phyloP scores from a whole-genome alignment of 2,329 filamentous ascomycete genomes.

The Stachybotrys chartarum region DNA sequence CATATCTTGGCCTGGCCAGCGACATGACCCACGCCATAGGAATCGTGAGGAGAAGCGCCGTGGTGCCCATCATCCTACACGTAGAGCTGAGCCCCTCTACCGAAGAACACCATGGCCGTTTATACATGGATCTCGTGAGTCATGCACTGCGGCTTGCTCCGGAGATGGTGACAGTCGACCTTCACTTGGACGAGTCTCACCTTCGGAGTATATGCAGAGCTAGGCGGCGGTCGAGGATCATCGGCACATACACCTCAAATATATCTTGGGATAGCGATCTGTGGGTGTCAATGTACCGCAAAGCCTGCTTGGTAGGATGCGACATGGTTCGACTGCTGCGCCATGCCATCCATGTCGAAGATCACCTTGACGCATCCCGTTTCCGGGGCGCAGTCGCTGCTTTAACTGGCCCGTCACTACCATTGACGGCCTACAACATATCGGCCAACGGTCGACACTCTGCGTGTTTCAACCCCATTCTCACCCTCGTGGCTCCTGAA shows the following conservation, averaged over 20 bases:
- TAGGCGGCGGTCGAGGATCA: constrained; percentile 52
- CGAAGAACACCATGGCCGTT: constrained; percentile 10
- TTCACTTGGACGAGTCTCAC: constrained; percentile 45
- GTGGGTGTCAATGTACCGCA: constrained; percentile 51
- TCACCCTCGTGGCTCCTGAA: constrained; percentile 52
- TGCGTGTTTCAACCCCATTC: constrained; percentile 56
- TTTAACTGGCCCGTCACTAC: constrained; percentile 33
- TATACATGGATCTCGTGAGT: constrained; percentile 49
- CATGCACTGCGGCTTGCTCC: constrained; percentile 56
- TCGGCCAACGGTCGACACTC: constrained; percentile 57
- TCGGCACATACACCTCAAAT: constrained; percentile 45
- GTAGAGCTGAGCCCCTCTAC: constrained; percentile 27
- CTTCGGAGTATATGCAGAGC: constrained; percentile 41
- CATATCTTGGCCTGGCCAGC: constrained; percentile 27
- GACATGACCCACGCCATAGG: constrained; percentile 53
- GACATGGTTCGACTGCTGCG: constrained; percentile 56
- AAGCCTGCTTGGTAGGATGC: constrained; percentile 50
- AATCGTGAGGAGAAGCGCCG: constrained; percentile 54
- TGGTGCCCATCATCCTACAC: constrained; percentile 51
- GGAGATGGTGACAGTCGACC: constrained; percentile 56
- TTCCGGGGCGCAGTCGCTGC: constrained; percentile 43
- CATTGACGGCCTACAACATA: constrained; percentile 58
- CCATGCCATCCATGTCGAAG: constrained; percentile 46
- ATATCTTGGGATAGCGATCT: constrained; percentile 49
- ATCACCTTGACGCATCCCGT: constrained; percentile 54